Evolutionary conservation across 805 yeast genomes (phyloP).

Genomic region (Pichia occidentalis): DNA sequence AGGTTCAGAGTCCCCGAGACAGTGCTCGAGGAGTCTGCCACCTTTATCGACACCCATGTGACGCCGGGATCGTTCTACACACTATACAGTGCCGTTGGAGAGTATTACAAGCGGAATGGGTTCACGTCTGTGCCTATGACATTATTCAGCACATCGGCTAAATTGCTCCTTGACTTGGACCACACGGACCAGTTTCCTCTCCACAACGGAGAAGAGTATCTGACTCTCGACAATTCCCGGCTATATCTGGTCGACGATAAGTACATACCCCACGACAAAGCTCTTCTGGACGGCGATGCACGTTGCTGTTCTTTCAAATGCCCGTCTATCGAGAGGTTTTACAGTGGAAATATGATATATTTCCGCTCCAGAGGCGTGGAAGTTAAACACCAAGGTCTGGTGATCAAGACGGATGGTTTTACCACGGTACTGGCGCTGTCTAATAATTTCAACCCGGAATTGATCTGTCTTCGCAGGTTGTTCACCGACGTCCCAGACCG

Average conservation of each 20-base stretch:
- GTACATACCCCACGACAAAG: constrained; percentile 2
- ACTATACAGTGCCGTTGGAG: not conserved
- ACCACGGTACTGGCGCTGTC: not conserved
- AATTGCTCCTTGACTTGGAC: not conserved
- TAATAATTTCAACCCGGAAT: not conserved
- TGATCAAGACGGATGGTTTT: not conserved
- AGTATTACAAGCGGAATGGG: constrained; percentile 3
- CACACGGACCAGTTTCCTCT: not conserved
- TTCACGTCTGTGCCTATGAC: not conserved
- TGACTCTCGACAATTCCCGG: not conserved
- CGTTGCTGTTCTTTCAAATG: constrained; percentile 4
- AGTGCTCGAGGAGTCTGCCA: not conserved
- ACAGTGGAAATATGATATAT: not conserved
- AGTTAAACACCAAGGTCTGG: constrained; percentile 1
- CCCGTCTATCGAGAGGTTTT: not conserved
- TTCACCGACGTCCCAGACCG: not conserved
- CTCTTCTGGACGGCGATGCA: not conserved
- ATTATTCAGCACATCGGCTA: not conserved
- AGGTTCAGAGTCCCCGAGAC: not conserved
- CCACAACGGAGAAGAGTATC: not conserved
- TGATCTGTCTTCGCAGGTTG: not conserved
- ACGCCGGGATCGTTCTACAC: not conserved
- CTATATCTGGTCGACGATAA: not conserved
- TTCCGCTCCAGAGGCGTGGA: not conserved
- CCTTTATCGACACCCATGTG: not conserved